phyloP scores from a whole-genome alignment of 2,329 filamentous ascomycete genomes.

The Phaeosphaeriaceae sp. region DNA sequence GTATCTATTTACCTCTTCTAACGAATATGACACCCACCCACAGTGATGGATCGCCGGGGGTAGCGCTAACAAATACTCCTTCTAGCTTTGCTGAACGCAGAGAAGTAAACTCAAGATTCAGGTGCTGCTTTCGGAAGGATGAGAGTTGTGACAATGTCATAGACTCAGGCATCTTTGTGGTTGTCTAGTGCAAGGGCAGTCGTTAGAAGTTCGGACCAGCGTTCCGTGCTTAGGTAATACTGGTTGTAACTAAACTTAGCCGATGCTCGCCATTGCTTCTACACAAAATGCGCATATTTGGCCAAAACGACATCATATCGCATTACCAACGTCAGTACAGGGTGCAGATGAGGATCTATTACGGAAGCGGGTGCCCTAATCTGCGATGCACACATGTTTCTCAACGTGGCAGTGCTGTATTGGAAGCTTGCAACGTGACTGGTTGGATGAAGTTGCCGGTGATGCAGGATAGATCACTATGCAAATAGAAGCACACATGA shows the following conservation, averaged over 20 bases:
- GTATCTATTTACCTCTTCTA: constrained; percentile 70
- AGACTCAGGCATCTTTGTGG: constrained; percentile 33
- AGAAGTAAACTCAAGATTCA: constrained; percentile 81
- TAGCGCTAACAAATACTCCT: constrained; percentile 85
- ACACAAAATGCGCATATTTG: too few species aligned
- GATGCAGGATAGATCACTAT: too few species aligned
- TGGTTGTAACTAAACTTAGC: too few species aligned
- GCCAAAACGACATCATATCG: too few species aligned
- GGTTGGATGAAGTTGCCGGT: neutral
- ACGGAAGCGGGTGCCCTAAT: too few species aligned
- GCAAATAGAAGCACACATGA: too few species aligned
- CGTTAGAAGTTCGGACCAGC: too few species aligned
- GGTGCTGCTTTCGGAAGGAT: constrained; percentile 73
- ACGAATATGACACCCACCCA: constrained; percentile 95
- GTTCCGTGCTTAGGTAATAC: too few species aligned
- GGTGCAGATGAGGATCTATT: too few species aligned
- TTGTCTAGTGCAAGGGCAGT: too few species aligned
- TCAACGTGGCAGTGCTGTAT: neutral
- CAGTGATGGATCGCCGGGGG: constrained; percentile 77
- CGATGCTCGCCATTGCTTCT: too few species aligned
- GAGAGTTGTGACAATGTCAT: constrained; percentile 31
- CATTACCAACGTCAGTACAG: too few species aligned
- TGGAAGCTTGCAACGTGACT: neutral
- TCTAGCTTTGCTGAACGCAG: constrained; percentile 83
- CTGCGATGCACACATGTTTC: neutral